Evolutionary conservation across 352 stramenopile species (phyloP).

Genomic region (Phytophthora capsici): DNA sequence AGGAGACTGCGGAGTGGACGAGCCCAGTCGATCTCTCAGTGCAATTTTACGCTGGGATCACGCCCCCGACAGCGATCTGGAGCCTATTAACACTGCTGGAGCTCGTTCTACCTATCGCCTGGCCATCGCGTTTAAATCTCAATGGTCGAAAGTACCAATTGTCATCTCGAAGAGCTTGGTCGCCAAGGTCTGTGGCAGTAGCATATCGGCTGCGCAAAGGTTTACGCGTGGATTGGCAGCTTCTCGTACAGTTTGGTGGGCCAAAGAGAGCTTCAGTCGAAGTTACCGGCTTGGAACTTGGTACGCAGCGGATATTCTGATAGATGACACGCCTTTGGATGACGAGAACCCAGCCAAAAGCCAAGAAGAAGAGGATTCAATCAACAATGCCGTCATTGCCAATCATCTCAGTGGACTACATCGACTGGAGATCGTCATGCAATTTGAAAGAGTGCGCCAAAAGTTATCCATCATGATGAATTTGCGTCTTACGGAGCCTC

Average conservation of each 20-base stretch:
- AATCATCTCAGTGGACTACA: slow-evolving; percentile 50
- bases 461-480: slow-evolving; percentile 60
- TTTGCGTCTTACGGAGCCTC: slow-evolving; percentile 24
- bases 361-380: background rate
- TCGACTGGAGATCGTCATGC: slow-evolving; percentile 56
- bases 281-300: slow-evolving; percentile 78
- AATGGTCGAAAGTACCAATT: slow-evolving; percentile 56
- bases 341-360: slow-evolving; percentile 9
- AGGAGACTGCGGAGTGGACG: slow-evolving; percentile 36
- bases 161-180: slow-evolving; percentile 77
- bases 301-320: slow-evolving; percentile 64
- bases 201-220: slow-evolving; percentile 52
- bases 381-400: slow-evolving; percentile 24
- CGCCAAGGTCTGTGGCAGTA: slow-evolving; percentile 59
- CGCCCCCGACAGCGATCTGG: slow-evolving; percentile 21
- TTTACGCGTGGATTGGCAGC: slow-evolving; percentile 55
- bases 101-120: slow-evolving; percentile 68
- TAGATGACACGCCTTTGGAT: slow-evolving; percentile 9
- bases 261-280: slow-evolving; percentile 77
- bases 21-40: slow-evolving; percentile 54
- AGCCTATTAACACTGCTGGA: slow-evolving; percentile 48
- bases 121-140: slow-evolving; percentile 56
- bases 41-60: slow-evolving; percentile 69
- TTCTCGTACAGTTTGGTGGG: slow-evolving; percentile 75
- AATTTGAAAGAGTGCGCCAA: slow-evolving; percentile 71